Base-by-base conservation (phyloP, 495 filamentous ascomycete species). In the Xylaria castorea region DNA sequence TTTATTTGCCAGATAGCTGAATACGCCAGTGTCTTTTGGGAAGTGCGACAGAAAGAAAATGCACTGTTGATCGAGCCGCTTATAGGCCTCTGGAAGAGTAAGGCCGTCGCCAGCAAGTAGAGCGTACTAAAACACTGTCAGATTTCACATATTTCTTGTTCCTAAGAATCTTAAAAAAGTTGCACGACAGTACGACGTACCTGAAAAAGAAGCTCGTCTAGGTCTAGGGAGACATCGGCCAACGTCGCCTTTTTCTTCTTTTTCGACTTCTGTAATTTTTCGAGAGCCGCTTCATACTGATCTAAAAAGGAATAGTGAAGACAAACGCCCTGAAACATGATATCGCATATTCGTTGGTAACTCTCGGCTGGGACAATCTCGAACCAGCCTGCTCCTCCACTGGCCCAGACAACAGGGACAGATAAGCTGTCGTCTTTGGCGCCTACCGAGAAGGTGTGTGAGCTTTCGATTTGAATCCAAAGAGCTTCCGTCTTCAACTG, bases 351-450 rank as follows among this genome's bases (percentile, higher is more conserved):
- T 3, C 80, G 75, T 69, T 84, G 80, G 80, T 93, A 97, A 3
- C 82, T 78, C 58, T 83, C 82, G 62, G 89, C 85, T 1, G 93
- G 91, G 30, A 83, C 80, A 34, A 96, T 88, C 78, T 91, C 87
- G 80, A 90, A 95, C 92, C 93, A 95, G 68, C 92, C 93, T n/a
- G 91, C 89, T 71, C 85, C 81, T 61, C 93, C 93, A 44, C 89
- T 88, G 40, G 92, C 92, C 93, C 93, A 97, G 61, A 95, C 80
- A 44, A 87, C 85, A 46, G 90, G 84, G 27, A 85, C 86, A 8
- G 88, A 85, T 74, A 90, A 86, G 14, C 85, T 85, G 62, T 86
- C 88, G 62, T 91, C 75, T 62, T 78, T 78, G 11, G 77, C 87
- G 25, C 91, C 92, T 76, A 93, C 92, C 0, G 93, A 90, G 81